Evolutionary conservation across 2,329 filamentous ascomycete genomes (phyloP).

Genomic region (Fusarium praegraminearum): DNA sequence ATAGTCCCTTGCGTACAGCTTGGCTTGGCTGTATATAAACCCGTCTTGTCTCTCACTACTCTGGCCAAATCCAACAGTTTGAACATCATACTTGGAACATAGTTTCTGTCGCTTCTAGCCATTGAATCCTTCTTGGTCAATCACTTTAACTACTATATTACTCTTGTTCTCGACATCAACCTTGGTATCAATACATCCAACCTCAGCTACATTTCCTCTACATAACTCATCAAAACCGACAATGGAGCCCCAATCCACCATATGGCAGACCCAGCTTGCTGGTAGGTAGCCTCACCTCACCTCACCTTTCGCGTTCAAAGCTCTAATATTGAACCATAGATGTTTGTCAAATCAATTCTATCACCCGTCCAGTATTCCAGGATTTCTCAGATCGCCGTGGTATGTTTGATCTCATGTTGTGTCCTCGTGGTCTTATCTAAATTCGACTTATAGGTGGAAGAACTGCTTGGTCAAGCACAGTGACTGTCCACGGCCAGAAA

Average conservation of each 20-base stretch:
- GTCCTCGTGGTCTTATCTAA: not conserved
- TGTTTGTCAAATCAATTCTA: slow-evolving; percentile 66
- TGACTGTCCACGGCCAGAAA: slow-evolving; percentile 74
- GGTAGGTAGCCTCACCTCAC: slow-evolving; percentile 56
- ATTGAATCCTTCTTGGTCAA: not conserved
- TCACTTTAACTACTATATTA: not conserved
- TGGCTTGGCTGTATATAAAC: slow-evolving; percentile 39
- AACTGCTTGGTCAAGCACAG: slow-evolving; percentile 88
- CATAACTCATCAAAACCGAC: slow-evolving; percentile 1
- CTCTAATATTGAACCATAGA: slow-evolving; percentile 55
- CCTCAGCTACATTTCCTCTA: not conserved
- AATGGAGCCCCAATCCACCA: slow-evolving; percentile 44
- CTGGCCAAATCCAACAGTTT: slow-evolving; percentile 17
- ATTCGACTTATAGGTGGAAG: slow-evolving; percentile 73
- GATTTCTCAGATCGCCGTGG: slow-evolving; percentile 81
- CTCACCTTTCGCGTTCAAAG: not conserved
- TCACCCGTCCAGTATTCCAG: slow-evolving; percentile 71
- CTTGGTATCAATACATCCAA: not conserved
- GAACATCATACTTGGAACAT: not conserved
- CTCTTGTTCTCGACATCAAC: not conserved
- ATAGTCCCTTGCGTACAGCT: slow-evolving; percentile 26
- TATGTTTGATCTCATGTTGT: slow-evolving; percentile 53
- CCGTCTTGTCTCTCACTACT: slow-evolving; percentile 17
- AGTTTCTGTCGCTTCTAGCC: not conserved
- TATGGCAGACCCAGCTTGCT: slow-evolving; percentile 69